Conservation (phyloP, 1,284 basidiomycete species). For the Trametes pubescens region DNA sequence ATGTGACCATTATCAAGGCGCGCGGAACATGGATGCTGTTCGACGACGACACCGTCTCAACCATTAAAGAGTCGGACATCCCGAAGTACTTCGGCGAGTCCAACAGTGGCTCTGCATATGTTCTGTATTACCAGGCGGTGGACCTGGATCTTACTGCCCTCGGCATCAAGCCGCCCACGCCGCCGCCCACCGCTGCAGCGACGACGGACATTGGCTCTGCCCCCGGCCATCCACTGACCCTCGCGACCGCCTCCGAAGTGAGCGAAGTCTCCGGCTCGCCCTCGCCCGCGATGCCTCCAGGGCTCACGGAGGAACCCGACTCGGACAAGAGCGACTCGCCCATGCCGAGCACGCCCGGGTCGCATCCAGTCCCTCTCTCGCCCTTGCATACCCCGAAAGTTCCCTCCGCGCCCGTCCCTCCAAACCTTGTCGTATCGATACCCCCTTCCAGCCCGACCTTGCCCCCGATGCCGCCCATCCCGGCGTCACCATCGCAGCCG, state of each 20-base stretch:
- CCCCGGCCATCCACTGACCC: slow-evolving; percentile 30
- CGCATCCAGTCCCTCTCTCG: slow-evolving; percentile 26
- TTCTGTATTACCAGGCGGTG: slow-evolving; percentile 95
- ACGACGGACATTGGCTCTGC: slow-evolving; percentile 36
- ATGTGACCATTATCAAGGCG: slow-evolving; percentile 93
- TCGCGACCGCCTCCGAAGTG: slow-evolving; percentile 27
- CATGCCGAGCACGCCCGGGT: slow-evolving; percentile 37
- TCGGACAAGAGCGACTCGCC: slow-evolving; percentile 46
- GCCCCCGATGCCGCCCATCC: slow-evolving; percentile 15
- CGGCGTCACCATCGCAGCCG: slow-evolving; percentile 22
- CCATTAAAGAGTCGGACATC: slow-evolving; percentile 91
- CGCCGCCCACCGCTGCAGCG: slow-evolving; percentile 26
- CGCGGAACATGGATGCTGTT: slow-evolving; percentile 90
- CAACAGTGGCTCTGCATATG: slow-evolving; percentile 90
- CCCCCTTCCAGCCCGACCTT: slow-evolving; percentile 2
- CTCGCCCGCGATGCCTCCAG: slow-evolving; percentile 56
- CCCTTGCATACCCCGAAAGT: slow-evolving; percentile 18
- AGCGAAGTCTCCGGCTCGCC: slow-evolving; percentile 38
- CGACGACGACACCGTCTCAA: slow-evolving; percentile 93
- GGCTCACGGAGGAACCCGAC: slow-evolving; percentile 52
- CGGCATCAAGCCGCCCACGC: slow-evolving; percentile 58
- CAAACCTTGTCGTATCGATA: slow-evolving; percentile 25
- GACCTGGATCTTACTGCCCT: slow-evolving; percentile 81
- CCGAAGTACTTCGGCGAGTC: slow-evolving; percentile 95
- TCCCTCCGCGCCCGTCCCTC: slow-evolving; percentile 16